Evolutionary conservation across 164 flowering plant genomes (phyloP), one percentile per base, ranked within the genome.

Genomic region (Hamamelis virginiana): DNA sequence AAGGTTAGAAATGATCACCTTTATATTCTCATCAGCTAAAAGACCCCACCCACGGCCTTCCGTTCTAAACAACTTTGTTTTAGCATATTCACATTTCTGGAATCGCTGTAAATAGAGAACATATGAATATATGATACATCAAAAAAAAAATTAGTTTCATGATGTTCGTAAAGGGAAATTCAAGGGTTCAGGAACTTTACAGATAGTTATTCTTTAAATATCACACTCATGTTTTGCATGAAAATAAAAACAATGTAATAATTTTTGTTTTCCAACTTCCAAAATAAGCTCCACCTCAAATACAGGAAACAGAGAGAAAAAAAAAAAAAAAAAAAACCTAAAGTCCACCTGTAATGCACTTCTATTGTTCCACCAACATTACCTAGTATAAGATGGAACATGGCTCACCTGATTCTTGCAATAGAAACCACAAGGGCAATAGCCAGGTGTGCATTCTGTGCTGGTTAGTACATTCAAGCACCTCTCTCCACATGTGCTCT

Each of bases 41-140:
- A 92, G 86, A 73, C 97, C 99, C 96, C 96, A 95, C 12, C 97
- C 99, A 73, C 96, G 97, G 59, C 92, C 93, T 57, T 87, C 94
- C 50, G 99, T 92, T 76, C 80, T 82, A 65, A 89, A 80, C 78
- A 92, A 76, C 78, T 83, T 89, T 64, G 86, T 82, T 69, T 80
- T 85, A 11, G 93, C 91, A 80, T 88, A 89, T 72, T 87, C 87
- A 74, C 89, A 84, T 83, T 84, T 91, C 79, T 92, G 99, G 74
- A 89, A 95, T 83, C 82, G 92, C 98, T 92, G 89, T 61, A 48
- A 74, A 62, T 22, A 72, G 48, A 0, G 25, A 64, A 66, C 47
- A 52, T 8, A 71, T 5, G 25, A 64, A 66, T 41, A 52, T 8
- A 71, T 5, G 25, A 66, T 33, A 60, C 12, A 62, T 22, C 50